Evolutionary conservation across 2,329 filamentous ascomycete genomes (phyloP), one percentile per base, ranked within the genome.

Genomic region (Hypoxylon rubiginosum): DNA sequence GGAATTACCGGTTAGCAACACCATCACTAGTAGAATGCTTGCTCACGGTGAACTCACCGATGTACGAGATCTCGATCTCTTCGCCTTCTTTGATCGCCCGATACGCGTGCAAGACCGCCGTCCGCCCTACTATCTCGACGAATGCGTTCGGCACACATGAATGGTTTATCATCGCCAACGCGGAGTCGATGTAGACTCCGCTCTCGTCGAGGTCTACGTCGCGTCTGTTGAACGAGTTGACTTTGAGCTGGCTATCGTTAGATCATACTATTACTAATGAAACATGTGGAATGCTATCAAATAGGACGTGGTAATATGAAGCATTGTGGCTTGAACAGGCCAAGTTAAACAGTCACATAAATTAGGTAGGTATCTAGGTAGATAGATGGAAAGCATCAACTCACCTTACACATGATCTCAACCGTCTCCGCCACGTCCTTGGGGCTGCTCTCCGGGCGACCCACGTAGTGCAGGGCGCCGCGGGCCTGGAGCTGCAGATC

Each of bases 61-160:
- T 86, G 69, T 90, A 90, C 1, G 86, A 88, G 34, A 90, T 88
- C 62, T 85, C 82, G 58, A 90, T 83, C 77, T 90, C 86, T 26
- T 89, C 83, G 7, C 82, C 86, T 32, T 79, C 73, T 13, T 79
- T 71, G 45, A 91, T 88, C 2, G 79, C 74, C 21, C 71, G 74
- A 58, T 85, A 80, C 1, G 88, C 85, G 39, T 83, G 80, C 13
- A 91, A 75, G 2, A 84, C 76, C 2, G 86, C 84, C 3, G 76
- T 80, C 5, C 87, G 81, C 3, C 84, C 84, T 41, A 82, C 70
- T 56, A 90, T 89, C 46, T 84, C 82, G 15, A 90, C 84, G 51
- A 83, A 79, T 1, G 88, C 86, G 68, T 89, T 90, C 3, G 88
- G 88, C 2, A 84, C 74, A 67, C 88, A 91, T 0, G 87, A 88